Conservation (phyloP, 192 early-diverging fungal species). For the Coemansia sp. region DNA sequence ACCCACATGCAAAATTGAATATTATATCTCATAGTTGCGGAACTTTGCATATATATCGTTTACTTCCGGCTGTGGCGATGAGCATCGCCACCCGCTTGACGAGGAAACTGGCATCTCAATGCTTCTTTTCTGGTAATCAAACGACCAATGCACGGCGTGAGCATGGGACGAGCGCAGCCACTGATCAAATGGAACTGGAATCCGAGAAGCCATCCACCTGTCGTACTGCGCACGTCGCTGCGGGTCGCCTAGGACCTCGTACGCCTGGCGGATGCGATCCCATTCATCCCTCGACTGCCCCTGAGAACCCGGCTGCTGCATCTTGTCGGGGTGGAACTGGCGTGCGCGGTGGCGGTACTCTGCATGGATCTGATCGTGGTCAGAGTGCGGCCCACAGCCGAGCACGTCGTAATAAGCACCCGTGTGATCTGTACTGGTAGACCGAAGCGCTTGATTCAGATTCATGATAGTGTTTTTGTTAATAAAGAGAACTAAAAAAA, state of each 20-base stretch:
- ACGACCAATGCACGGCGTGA: slow-evolving; percentile 38
- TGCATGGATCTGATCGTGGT: slow-evolving; percentile 22
- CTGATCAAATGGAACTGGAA: slow-evolving; percentile 31
- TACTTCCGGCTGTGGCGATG: neutral
- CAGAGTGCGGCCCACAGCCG: slow-evolving; percentile 24
- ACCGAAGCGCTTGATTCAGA: neutral
- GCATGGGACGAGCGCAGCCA: slow-evolving; percentile 17
- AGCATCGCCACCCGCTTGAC: neutral
- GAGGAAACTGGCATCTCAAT: neutral
- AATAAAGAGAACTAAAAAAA: too few species aligned
- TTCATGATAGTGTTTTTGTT: slow-evolving; percentile 8
- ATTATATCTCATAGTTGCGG: slow-evolving; percentile 36
- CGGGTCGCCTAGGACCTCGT: slow-evolving; percentile 27
- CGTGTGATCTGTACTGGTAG: too few species aligned
- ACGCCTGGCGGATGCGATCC: slow-evolving; percentile 27
- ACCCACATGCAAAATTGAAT: too few species aligned
- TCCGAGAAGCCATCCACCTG: slow-evolving; percentile 24
- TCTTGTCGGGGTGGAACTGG: slow-evolving; percentile 31
- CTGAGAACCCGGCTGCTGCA: neutral
- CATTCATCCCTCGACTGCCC: neutral
- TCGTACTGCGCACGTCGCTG: slow-evolving; percentile 37
- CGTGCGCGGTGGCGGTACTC: slow-evolving; percentile 24
- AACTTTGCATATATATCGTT: slow-evolving; percentile 32
- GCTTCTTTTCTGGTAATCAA: slow-evolving; percentile 9
- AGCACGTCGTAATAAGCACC: slow-evolving; percentile 47